Base-by-base conservation (phyloP, 805 yeast genomes). In the Nakazawaea pomicola region DNA sequence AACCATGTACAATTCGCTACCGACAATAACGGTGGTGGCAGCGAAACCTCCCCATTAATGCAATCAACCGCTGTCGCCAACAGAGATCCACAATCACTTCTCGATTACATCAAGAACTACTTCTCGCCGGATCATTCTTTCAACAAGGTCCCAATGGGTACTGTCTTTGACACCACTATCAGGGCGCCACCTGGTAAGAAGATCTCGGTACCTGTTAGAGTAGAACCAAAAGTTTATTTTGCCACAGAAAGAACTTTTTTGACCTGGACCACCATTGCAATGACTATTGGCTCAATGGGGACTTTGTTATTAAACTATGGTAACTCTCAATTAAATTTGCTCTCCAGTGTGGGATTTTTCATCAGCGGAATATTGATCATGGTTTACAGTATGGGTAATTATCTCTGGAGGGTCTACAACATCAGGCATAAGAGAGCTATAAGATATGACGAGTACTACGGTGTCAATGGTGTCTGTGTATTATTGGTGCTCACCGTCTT, bases 221-320 rank as follows among this genome's bases (percentile, higher is more conserved):
- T 93, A 28, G 99, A 93, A 64, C 99, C 99, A 44, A 93, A 93
- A 66, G 99, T 93, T n/a, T 93, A 93, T 60, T 93, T 93, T 63
- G 99, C 99, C 6, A 88, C 95, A 18, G 99, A 93, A 62, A 79
- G 99, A 65, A 93, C 99, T 0, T 91, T 81, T 56, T 70, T 93
- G 47, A 78, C 95, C 30, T 93, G 99, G 99, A 66, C 91, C 42
- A 90, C 95, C 30, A 87, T 93, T 51, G 86, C 93, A 7, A 77
- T 93, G 70, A 69, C 91, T 32, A 70, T 93, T 43, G 89, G 93
- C 33, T 95, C 91, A 36, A 84, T 95, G 30, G 95, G 96, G 1
- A 84, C 89, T 7, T 75, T 95, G 0, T 70, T 93, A 50, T 68
- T 91, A 51, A 84, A 86, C 48, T 93, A 83, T 62, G 98, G 99